Base-by-base conservation (phyloP, 371 early-diverging fungal genomes). In the Mucor circinelloides region DNA sequence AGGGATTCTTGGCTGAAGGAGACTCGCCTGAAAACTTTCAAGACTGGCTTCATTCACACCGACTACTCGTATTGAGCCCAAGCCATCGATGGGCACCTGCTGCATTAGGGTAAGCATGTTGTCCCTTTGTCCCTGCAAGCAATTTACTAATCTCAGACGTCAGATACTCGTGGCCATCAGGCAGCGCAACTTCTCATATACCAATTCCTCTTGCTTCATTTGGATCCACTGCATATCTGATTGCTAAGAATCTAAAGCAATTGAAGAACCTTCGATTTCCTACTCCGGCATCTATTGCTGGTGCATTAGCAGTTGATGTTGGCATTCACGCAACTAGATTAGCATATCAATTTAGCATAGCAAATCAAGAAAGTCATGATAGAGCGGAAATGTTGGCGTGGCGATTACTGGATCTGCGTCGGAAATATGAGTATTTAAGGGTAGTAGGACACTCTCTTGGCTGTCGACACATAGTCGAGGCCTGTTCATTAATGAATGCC, bases 31-130 rank as follows among this genome's bases (percentile, higher is more conserved):
- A 82, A 12, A 78, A 77, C 23, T 82, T 82, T 71, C 70, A 71
- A 57, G 83, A 82, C 54, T 82, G 83, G 83, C 69, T 82, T 71
- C 83, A 82, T 66, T 82, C 83, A 1, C 83, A 82, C 68, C 73
- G 74, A 8, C 59, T 82, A 23, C 70, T 82, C n/a, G 80, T 75
- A 7, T 67, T 82, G 2, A 77, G 75, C 58, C 68, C 72, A 31
- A 25, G 57, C n/a, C 80, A 82, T 66, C 55, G 58, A 23, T 82
- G 83, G 83, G 75, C 68, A n/a, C 67, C 83, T 15, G 54, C 77
- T 10, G 83, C 83, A 27, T 62, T 82, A 56, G 83, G 83, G 78
- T 80, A 73, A 64, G 13, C 30, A 13, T 3, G 7, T 38, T 36
- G 50, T n/a, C n/a, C n/a, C n/a, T n/a, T n/a, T 27, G 19, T 38